Conservation (phyloP, 2,329 filamentous ascomycete species). For the Monosporascus sp. region DNA sequence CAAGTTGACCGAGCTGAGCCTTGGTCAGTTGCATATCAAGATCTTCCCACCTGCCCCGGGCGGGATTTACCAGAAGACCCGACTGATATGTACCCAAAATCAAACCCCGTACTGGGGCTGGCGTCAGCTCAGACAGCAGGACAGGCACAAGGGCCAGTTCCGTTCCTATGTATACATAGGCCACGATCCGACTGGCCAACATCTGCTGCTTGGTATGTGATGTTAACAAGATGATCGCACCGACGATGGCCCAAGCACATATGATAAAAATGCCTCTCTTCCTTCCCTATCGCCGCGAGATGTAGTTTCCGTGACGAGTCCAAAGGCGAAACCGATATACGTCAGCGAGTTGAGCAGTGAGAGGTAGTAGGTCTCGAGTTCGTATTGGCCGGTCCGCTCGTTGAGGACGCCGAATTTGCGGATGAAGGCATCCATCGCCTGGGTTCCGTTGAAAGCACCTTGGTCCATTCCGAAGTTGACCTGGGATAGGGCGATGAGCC, state of each 20-base stretch:
- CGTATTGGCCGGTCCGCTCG: no score
- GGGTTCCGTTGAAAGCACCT: no score
- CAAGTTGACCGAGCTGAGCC: no score
- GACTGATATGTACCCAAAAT: slow-evolving; percentile 32
- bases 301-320: slow-evolving; percentile 16
- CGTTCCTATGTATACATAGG: slow-evolving; percentile 35
- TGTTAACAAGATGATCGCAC: slow-evolving; percentile 28
- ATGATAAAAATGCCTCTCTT: slow-evolving; percentile 32
- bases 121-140: slow-evolving; percentile 30
- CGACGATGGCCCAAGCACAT: slow-evolving; percentile 29
- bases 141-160: slow-evolving; percentile 33
- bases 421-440: no score
- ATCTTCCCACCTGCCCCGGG: background rate
- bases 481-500: no score
- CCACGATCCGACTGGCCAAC: slow-evolving; percentile 29
- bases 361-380: no score
- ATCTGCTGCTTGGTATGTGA: slow-evolving; percentile 25
- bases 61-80: slow-evolving; percentile 21
- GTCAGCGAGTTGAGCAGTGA: no score
- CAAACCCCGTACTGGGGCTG: slow-evolving; percentile 25
- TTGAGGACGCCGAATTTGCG: no score
- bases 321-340: no score
- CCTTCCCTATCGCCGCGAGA: slow-evolving; percentile 27
- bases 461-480: no score
- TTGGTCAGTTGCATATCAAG: no score